Percentiles rank a stretch among this genome's conserved stretches.
These are phyloP conservation scores for Fraxinus anomala DNA, from an alignment of 257 asterid species.

Conservation along the genomic window DNA sequence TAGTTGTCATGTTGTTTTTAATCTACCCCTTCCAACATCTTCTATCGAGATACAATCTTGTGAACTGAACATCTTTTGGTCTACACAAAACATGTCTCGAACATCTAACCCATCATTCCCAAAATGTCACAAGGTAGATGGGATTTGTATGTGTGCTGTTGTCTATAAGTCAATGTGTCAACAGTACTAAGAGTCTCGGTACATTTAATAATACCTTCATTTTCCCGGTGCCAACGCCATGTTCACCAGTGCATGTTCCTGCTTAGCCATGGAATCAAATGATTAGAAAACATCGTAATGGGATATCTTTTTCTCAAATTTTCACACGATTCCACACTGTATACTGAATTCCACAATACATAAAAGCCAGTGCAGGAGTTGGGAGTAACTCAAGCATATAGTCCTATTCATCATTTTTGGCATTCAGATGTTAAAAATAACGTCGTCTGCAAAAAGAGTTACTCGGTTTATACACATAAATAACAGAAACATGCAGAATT, in stretches of 20 bases:
- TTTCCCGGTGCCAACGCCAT: constrained; percentile 97
- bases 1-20: no score
- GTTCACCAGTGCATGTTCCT: constrained; percentile 99
- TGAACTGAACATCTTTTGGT: not conserved
- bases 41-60: no score
- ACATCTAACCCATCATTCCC: not conserved
- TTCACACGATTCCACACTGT: not conserved
- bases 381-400: not conserved
- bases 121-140: not conserved
- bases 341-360: not conserved
- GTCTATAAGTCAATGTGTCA: not conserved
- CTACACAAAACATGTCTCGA: not conserved
- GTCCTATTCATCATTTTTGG: not conserved
- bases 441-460: not conserved
- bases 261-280: constrained; percentile 23
- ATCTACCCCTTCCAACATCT: no score
- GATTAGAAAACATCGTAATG: not conserved
- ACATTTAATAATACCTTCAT: constrained; percentile 66
- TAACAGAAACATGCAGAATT: not conserved
- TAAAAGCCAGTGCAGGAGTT: not conserved
- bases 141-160: not conserved
- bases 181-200: not conserved
- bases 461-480: not conserved
- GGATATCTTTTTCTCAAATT: not conserved
- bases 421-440: not conserved